phyloP scores from a whole-genome alignment of 164 flowering plant species.

The Tetracentron sinense region DNA sequence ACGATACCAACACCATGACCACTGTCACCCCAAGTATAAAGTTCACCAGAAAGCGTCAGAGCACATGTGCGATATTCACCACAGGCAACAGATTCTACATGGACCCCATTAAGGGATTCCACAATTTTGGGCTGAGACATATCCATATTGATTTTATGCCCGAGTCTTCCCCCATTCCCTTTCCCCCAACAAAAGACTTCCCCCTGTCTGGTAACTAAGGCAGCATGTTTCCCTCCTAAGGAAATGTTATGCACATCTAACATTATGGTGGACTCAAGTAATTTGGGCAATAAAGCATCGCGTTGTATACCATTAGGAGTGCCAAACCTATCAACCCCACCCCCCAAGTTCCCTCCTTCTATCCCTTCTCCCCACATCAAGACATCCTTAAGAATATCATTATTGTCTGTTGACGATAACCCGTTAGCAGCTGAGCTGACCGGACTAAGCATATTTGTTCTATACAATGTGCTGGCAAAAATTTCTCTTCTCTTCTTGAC shows the following conservation, averaged over 20 bases:
- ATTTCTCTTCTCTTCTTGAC: constrained; percentile 18
- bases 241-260: constrained; percentile 48
- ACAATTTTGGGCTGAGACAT: constrained; percentile 49
- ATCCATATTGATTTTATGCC: constrained; percentile 49
- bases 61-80: constrained; percentile 72
- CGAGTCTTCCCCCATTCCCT: constrained; percentile 56
- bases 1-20: constrained; percentile 21
- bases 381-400: constrained; percentile 44
- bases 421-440: constrained; percentile 16
- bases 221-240: constrained; percentile 56
- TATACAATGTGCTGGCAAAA: constrained; percentile 12
- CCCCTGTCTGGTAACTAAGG: constrained; percentile 61
- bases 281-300: constrained; percentile 56
- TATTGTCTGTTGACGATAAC: constrained; percentile 18
- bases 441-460: constrained; percentile 15
- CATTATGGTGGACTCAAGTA: constrained; percentile 45
- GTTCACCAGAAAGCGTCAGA: constrained; percentile 47
- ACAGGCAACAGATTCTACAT: constrained; percentile 44
- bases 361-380: constrained; percentile 67
- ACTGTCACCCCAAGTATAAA: constrained; percentile 62
- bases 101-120: constrained; percentile 35
- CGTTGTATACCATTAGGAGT: constrained; percentile 5
- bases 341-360: constrained; percentile 37
- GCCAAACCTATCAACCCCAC: constrained; percentile 22
- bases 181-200: constrained; percentile 76